These are phyloP conservation scores for Pisolithus microcarpus DNA, from an alignment of 768 basidiomycete species.

Conservation along the genomic window DNA sequence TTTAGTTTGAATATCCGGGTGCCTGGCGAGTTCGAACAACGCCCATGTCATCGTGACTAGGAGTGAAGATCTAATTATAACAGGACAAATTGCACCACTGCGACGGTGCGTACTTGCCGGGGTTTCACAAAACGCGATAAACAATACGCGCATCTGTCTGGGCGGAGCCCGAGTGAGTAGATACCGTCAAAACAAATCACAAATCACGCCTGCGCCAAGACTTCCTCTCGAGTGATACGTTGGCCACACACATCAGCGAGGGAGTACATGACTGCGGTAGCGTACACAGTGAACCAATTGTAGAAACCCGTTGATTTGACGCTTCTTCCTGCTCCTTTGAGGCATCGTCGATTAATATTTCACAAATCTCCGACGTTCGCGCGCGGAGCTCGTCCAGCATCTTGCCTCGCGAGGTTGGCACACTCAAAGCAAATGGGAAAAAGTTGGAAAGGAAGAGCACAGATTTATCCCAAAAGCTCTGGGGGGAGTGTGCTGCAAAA, in stretches of 20 bases:
- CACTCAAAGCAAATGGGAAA: slow-evolving; percentile 28
- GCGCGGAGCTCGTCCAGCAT: slow-evolving; percentile 25
- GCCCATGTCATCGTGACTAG: slow-evolving; percentile 36
- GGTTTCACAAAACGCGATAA: slow-evolving; percentile 18
- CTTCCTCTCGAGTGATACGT: slow-evolving; percentile 20
- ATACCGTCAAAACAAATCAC: too few relatives aligned
- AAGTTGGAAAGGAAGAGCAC: slow-evolving; percentile 30
- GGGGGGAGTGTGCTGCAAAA: slow-evolving; percentile 18
- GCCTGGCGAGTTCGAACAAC: slow-evolving; percentile 43
- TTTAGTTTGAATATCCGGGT: slow-evolving; percentile 39
- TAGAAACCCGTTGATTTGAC: slow-evolving; percentile 17
- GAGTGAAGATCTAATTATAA: background rate
- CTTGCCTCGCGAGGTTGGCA: slow-evolving; percentile 32
- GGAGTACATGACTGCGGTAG: slow-evolving; percentile 2
- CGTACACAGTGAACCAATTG: slow-evolving; percentile 21
- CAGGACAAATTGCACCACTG: rapidly evolving
- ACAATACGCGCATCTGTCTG: slow-evolving; percentile 12
- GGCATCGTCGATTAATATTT: slow-evolving; percentile 30
- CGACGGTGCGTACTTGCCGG: slow-evolving; percentile 9
- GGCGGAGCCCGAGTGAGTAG: background rate
- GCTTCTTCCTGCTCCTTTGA: slow-evolving; percentile 25
- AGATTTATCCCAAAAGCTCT: slow-evolving; percentile 20
- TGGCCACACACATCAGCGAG: slow-evolving; percentile 11
- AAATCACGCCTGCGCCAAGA: slow-evolving; percentile 15
- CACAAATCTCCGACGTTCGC: slow-evolving; percentile 35